These are phyloP conservation scores for Cavenderia fasciculata DNA, from an alignment of 78 protist genomes.

Conservation along the genomic window DNA sequence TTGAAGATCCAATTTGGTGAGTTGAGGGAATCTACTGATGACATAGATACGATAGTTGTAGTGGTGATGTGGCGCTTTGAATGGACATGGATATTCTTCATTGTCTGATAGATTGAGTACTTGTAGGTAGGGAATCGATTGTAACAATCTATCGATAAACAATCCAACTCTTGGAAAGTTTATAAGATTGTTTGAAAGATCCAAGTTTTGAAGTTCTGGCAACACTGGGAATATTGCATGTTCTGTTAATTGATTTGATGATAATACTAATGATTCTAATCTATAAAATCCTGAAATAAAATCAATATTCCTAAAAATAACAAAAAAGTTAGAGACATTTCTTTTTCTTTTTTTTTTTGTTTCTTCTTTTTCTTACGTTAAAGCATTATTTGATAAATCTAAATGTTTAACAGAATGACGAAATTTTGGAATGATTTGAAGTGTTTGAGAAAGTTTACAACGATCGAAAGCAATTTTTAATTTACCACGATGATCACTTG, in stretches of 20 bases:
- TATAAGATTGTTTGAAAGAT: constrained; percentile 41
- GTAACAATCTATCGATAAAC: constrained; percentile 38
- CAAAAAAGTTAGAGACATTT: not conserved
- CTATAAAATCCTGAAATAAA: constrained; percentile 64
- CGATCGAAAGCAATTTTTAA: constrained; percentile 69
- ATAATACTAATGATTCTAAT: constrained; percentile 29
- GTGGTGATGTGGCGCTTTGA: constrained; percentile 64
- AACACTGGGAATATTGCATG: constrained; percentile 32
- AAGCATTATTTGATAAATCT: constrained; percentile 62
- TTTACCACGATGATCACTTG: constrained; percentile 52
- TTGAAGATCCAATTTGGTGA: constrained; percentile 43
- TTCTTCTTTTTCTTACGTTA: constrained; percentile 22
- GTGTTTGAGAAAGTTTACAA: constrained; percentile 44
- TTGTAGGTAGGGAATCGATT: constrained; percentile 16
- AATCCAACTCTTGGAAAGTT: constrained; percentile 25
- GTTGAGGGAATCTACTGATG: constrained; percentile 53
- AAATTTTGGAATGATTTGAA: constrained; percentile 48
- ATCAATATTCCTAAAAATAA: constrained; percentile 30
- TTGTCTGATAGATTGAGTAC: constrained; percentile 32
- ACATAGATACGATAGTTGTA: constrained; percentile 70
- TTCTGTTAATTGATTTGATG: constrained; percentile 42
- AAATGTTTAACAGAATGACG: constrained; percentile 57
- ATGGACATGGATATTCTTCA: constrained; percentile 65
- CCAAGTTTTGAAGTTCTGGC: constrained; percentile 40
- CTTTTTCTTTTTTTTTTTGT: too few species aligned